phyloP scores from a whole-genome alignment of 1,284 basidiomycete species.

The Sporisorium sorghi region DNA sequence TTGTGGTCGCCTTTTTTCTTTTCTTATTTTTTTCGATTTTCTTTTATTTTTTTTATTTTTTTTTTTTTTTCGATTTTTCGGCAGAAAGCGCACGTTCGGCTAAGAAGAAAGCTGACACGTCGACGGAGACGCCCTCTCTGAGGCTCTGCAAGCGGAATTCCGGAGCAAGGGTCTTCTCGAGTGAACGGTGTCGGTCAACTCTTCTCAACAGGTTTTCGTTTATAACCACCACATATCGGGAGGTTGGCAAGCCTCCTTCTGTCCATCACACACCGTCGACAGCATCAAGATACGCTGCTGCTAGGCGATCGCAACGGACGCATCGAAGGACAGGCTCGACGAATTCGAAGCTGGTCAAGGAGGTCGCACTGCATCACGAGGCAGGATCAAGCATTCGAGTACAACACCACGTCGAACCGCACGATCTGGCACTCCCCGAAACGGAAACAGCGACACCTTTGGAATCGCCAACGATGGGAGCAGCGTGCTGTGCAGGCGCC shows the following conservation, averaged over 20 bases:
- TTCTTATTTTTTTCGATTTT: not conserved
- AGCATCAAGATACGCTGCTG: not conserved
- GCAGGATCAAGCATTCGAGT: no score
- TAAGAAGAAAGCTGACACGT: not conserved
- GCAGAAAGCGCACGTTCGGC: not conserved
- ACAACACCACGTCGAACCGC: not conserved
- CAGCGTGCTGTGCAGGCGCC: slow-evolving; percentile 51
- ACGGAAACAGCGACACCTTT: not conserved
- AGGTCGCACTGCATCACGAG: not conserved
- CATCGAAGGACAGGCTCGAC: not conserved
- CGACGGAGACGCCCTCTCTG: not conserved
- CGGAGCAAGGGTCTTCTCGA: not conserved
- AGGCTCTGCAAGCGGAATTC: not conserved
- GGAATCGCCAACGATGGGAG: slow-evolving; percentile 24
- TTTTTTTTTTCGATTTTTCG: not conserved
- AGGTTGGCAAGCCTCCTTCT: no score
- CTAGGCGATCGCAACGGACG: not conserved
- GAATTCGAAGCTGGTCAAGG: no score
- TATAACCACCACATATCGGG: not conserved
- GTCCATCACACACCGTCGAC: no score
- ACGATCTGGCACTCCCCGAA: not conserved
- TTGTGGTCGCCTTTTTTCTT: slow-evolving; percentile 1
- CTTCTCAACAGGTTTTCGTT: no score
- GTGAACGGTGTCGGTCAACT: no score
- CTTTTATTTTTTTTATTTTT: not conserved